Evolutionary conservation across 2,329 filamentous ascomycete genomes (phyloP).

Genomic region (Fusarium oligoseptatum): DNA sequence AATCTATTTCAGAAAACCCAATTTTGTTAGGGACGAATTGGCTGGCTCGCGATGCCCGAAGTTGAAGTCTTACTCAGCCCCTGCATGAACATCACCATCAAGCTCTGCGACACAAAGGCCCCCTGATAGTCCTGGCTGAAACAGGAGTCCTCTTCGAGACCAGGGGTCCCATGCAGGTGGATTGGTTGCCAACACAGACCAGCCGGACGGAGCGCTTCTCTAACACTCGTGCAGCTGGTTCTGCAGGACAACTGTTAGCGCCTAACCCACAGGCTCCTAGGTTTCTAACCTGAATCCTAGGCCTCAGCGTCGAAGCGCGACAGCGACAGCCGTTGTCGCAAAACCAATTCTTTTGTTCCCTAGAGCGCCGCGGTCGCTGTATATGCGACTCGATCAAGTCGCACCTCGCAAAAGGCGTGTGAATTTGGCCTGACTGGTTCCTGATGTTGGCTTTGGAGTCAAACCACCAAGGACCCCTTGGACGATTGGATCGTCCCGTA

Average conservation of each 20-base stretch:
- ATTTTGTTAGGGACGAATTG: conserved; percentile 1
- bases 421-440: conserved; percentile 17
- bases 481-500: conserved; percentile 29
- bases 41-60: background rate
- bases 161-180: conserved; percentile 21
- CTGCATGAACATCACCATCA: conserved; percentile 33
- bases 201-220: conserved; percentile 4
- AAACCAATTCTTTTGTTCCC: conserved; percentile 10
- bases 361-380: background rate
- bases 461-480: conserved; percentile 31
- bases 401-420: background rate
- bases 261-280: conserved; percentile 16
- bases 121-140: conserved; percentile 25
- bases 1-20: conserved; percentile 29
- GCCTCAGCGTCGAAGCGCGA: background rate
- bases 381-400: conserved; percentile 7
- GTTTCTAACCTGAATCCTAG: conserved; percentile 22
- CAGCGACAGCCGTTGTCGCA: conserved; percentile 25
- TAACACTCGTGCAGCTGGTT: conserved; percentile 28
- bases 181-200: conserved; percentile 10
- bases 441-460: conserved; percentile 15
- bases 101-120: conserved; percentile 29
- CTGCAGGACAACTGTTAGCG: conserved; percentile 27
- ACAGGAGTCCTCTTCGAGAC: conserved; percentile 32
- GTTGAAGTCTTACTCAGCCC: conserved; percentile 11